Base-by-base conservation (phyloP, 2,329 filamentous ascomycete species). In the Colletotrichum sp. region DNA sequence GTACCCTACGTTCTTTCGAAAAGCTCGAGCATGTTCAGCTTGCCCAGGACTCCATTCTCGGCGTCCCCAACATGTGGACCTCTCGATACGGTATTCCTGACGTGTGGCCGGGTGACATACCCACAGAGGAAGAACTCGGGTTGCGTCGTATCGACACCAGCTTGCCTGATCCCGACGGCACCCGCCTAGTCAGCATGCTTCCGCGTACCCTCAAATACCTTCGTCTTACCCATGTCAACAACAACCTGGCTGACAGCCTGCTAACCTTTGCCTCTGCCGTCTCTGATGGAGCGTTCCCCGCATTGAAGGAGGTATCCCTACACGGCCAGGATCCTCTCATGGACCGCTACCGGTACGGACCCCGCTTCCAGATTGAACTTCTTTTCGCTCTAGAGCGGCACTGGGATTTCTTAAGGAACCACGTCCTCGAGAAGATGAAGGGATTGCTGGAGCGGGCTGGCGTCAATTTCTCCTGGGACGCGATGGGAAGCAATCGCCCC, bases 71-170 rank as follows among this genome's bases (percentile, higher is more conserved):
- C n/a, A 68, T 68, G 21, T 67, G 24, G 64, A 39, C 32, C n/a
- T 49, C 36, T 18, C 16, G 36, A 1, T 18, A 0, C 1, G 1
- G 0, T 44, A 44, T 44, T n/a, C 36, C 36, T n/a, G 16, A 18
- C 0, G 36, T 44, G 16, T 18, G 16, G 36, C 36, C 36, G 2
- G 36, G 39, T 4, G 3, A 49, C 18, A 1, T 12, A 49, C 1
- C 6, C 0, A 7, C 2, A 12, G 39, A 49, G 39, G 18, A n/a
- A 5, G 0, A 7, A 15, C 32, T 26, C 15, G 24, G 21, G 2
- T n/a, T 26, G 3, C 15, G 36, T 15, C 28, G 18, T 0, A 34
- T 13, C 18, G 28, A 16, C 24, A 52, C 26, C 15, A 13, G 8
- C 64, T 30, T 66, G 64, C 15, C 64, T 24, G 65, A 68, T 10